These are phyloP conservation scores for Tricholomella constricta DNA, from an alignment of 768 basidiomycete species.

Conservation along the genomic window DNA sequence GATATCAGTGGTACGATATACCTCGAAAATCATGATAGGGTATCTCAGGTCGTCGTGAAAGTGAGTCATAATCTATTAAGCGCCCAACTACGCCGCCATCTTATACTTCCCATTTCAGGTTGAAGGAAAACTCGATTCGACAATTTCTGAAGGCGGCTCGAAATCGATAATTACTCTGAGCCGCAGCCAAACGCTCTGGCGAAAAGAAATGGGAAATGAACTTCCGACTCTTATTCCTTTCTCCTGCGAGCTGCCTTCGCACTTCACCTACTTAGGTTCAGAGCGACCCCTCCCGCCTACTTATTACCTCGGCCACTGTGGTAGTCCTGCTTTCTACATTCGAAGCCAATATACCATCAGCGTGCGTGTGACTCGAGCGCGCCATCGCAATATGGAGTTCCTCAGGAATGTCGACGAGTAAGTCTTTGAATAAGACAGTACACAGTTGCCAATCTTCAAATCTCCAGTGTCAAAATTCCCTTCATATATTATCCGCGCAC, in stretches of 20 bases:
- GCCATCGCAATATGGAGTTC: conserved; percentile 41
- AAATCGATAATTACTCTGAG: conserved; percentile 34
- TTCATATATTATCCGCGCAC: conserved; percentile 56
- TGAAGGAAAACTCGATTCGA: conserved; percentile 42
- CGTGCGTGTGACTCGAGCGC: conserved; percentile 40
- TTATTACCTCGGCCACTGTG: conserved; percentile 34
- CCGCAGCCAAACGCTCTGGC: conserved; percentile 38
- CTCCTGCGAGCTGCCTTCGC: conserved; percentile 43
- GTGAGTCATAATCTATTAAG: conserved; percentile 31
- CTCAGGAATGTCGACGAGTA: conserved; percentile 51
- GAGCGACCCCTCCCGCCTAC: conserved; percentile 50
- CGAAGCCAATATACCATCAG: conserved; percentile 48
- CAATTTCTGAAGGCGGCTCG: conserved; percentile 39
- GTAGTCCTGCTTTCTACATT: conserved; percentile 39
- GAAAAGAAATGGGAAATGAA: conserved; percentile 5
- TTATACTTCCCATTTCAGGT: conserved; percentile 31
- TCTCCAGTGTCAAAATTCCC: conserved; percentile 46
- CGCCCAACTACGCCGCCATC: neutral
- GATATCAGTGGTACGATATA: conserved; percentile 44
- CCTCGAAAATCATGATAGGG: conserved; percentile 38
- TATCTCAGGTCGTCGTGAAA: conserved; percentile 47
- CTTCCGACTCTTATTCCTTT: conserved; percentile 44
- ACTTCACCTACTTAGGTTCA: conserved; percentile 39
- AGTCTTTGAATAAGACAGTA: conserved; percentile 10
- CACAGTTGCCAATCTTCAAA: neutral